Conservation (phyloP, 768 basidiomycete genomes). For the Cyathus striatus region DNA sequence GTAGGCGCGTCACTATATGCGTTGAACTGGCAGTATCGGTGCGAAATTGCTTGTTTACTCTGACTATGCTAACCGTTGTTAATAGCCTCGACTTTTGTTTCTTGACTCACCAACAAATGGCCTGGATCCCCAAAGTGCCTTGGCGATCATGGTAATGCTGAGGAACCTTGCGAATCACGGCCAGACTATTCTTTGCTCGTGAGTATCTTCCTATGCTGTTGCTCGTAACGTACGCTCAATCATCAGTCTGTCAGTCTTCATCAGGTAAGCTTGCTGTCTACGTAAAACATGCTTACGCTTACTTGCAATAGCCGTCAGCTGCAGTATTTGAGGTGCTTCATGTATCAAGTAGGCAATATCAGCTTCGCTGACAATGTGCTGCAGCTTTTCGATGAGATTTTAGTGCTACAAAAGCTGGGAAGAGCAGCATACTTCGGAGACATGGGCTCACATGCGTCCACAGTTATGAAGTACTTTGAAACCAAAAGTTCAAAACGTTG, state of each 20-base stretch:
- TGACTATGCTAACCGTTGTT: constrained; percentile 8
- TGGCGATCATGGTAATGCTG: constrained; percentile 76
- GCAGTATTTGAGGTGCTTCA: constrained; percentile 55
- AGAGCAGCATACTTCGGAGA: constrained; percentile 71
- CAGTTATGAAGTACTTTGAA: constrained; percentile 73
- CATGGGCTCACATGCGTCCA: constrained; percentile 55
- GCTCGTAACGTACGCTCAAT: constrained; percentile 50
- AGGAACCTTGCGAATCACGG: constrained; percentile 73
- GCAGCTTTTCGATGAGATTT: constrained; percentile 63
- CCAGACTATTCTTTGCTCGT: constrained; percentile 87
- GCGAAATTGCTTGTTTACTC: constrained; percentile 15
- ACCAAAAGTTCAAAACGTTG: constrained; percentile 62
- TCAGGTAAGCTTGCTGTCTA: constrained; percentile 55
- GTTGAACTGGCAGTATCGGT: constrained; percentile 88
- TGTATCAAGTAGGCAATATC: neutral
- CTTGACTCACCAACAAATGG: constrained; percentile 88
- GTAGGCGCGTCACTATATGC: constrained; percentile 82
- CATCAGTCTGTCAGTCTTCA: neutral
- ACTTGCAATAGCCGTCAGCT: constrained; percentile 84
- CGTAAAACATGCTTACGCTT: constrained; percentile 34
- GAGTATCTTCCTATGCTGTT: constrained; percentile 13
- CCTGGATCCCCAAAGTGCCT: constrained; percentile 82
- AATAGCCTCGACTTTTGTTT: constrained; percentile 74
- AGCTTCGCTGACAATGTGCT: neutral
- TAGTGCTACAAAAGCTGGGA: constrained; percentile 75